Base-by-base conservation (phyloP, 768 basidiomycete genomes). In the Leccinum variicolor region DNA sequence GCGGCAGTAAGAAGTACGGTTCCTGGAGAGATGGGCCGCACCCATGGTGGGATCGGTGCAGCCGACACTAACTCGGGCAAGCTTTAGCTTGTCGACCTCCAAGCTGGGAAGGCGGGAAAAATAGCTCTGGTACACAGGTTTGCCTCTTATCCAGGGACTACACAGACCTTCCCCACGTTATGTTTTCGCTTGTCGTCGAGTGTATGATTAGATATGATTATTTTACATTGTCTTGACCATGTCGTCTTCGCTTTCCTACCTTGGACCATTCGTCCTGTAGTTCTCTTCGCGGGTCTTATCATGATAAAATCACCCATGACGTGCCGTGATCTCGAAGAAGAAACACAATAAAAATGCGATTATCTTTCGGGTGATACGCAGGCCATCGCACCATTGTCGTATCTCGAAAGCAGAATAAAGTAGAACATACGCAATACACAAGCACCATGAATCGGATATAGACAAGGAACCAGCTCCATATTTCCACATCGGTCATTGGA, bases 61-160 rank as follows among this genome's bases (percentile, higher is more conserved):
- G 61, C 65, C 55, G 71, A 76, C 45, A 77, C 77, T 23, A 57
- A 60, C 56, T 48, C 67, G 14, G 78, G 76, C 52, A 62, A 73
- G 71, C 77, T 77, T 48, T 80, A 74, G 66, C 71, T 74, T 57
- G 83, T 79, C 45, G 68, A 76, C 59, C 74, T 75, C n/a, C 41
- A 19, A 52, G 78, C 77, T 53, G 80, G 79, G 82, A 79, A 80
- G 25, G 26, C 69, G 60, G 75, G 81, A 63, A 83, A 79, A 68
- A 81, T 56, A 46, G 13, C 49, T 15, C 33, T 39, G 61, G 50
- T 47, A 21, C 50, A 50, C 23, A 29, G 48, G 52, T 49, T 45
- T 36, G 54, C 28, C 36, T 47, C 50, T 50, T 21, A 19, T 51
- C 15, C 26, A n/a, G 53, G 48, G 26, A 43, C 54, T 29, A 39